phyloP scores from a whole-genome alignment of 2,329 filamentous ascomycete species.

The Paecilomyces niveus region DNA sequence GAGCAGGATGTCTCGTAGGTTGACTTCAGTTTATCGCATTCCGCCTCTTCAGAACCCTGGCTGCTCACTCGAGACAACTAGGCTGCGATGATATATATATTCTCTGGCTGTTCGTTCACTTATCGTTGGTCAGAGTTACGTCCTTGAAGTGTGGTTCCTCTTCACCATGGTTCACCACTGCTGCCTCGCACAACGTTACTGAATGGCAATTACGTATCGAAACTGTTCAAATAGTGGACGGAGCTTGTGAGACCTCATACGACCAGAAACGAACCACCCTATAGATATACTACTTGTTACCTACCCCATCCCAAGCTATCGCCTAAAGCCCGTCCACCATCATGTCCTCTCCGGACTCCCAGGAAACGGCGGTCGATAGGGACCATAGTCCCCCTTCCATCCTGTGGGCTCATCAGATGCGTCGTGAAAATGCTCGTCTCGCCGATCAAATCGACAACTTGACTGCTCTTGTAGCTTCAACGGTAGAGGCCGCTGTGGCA shows the following conservation, averaged over 20 bases:
- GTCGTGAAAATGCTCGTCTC: slow-evolving; percentile 27
- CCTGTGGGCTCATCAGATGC: slow-evolving; percentile 34
- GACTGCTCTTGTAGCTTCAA: slow-evolving; percentile 8
- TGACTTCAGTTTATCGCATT: not conserved
- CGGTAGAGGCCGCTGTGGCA: slow-evolving; percentile 2
- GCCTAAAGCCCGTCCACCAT: not conserved
- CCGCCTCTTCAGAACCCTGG: not conserved
- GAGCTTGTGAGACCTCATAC: not conserved
- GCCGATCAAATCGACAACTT: slow-evolving; percentile 18
- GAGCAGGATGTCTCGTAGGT: not conserved
- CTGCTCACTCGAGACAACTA: too few species aligned
- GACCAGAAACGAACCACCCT: not conserved
- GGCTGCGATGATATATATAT: not conserved
- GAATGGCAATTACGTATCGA: not conserved
- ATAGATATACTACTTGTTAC: not conserved
- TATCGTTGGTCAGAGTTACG: not conserved
- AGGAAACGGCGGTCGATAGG: slow-evolving; percentile 1
- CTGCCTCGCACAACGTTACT: not conserved
- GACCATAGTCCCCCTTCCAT: slow-evolving; percentile 14
- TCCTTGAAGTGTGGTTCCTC: not conserved
- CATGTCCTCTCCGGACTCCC: slow-evolving; percentile 1
- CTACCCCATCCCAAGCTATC: not conserved
- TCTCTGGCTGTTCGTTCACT: not conserved
- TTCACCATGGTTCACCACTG: slow-evolving; percentile 1
- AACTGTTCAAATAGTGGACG: not conserved